Base-by-base conservation (phyloP, 805 yeast genomes). In the Kodamaea neixiangensis region DNA sequence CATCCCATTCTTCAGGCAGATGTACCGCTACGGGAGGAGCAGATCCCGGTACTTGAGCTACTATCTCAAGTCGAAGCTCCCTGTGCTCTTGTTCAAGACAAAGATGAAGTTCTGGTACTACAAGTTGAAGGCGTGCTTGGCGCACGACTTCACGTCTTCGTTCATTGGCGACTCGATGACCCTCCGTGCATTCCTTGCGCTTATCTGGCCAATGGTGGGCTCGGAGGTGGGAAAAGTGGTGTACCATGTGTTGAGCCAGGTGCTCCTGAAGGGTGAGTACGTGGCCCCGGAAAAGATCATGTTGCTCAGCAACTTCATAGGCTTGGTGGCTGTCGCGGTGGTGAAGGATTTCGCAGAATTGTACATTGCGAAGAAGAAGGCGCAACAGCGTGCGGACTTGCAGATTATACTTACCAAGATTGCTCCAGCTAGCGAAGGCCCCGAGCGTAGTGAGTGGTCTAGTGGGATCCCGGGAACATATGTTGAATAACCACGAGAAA, bases 161-260 rank as follows among this genome's bases (percentile, higher is more conserved):
- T 55, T 69, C 7, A 47, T 62, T 2, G 41, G 49, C 19, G 58
- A 57, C 18, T 69, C 72, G 17, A 50, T 57, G 3, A 56, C 69
- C 1, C 54, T 71, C 11, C 51, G 68, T 33, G 55, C 62, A 7
- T 47, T 71, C 13, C 64, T 76, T 10, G 69, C 77, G 2, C 20
- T 69, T n/a, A 14, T 67, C 37, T 73, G 78, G 78, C 78, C 78
- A 11, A 69, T 64, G 48, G 34, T 66, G 10, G 65, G 73, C 7
- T 63, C 75, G 0, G 67, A 68, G 46, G 25, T 71, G 2, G 77
- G 78, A 1, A 44, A 44, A 15, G 29, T 64, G 5, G 49, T 73
- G 7, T 58, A 54, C 6, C 31, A 52, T 2, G 21, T 59, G 1
- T 43, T 60, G 14, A 54, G 40, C 31, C 19, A 22, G 33, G 31